Evolutionary conservation across 2,329 filamentous ascomycete genomes (phyloP).

Genomic region (Mycosphaerella sp.): DNA sequence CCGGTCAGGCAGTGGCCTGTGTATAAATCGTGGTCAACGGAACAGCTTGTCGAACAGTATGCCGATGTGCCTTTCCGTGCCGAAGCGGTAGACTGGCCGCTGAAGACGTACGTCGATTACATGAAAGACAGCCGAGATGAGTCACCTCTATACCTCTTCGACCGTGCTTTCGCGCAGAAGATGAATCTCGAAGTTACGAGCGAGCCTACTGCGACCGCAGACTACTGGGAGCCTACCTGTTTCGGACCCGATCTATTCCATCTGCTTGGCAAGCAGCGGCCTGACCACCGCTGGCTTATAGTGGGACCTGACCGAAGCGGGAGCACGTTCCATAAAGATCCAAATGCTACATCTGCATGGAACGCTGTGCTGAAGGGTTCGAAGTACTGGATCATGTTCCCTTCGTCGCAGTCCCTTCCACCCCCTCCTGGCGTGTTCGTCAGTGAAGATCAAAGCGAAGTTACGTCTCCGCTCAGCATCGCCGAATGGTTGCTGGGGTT

Average conservation of each 20-base stretch:
- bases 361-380: constrained; percentile 84
- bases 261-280: constrained; percentile 68
- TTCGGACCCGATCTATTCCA: constrained; percentile 84
- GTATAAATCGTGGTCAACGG: constrained; percentile 65
- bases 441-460: constrained; percentile 81
- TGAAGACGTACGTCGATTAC: constrained; percentile 74
- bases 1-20: constrained; percentile 79
- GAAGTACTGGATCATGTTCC: constrained; percentile 99
- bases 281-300: constrained; percentile 89
- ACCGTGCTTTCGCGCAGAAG: constrained; percentile 78
- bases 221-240: constrained; percentile 74
- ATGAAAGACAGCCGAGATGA: constrained; percentile 67
- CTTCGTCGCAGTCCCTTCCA: constrained; percentile 55
- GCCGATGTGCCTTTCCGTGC: constrained; percentile 68
- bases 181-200: constrained; percentile 59
- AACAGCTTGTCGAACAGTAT: constrained; percentile 60
- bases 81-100: constrained; percentile 88
- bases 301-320: constrained; percentile 81
- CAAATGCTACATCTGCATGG: constrained; percentile 72
- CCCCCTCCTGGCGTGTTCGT: constrained; percentile 85
- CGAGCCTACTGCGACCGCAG: constrained; percentile 40
- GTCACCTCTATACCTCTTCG: constrained; percentile 88
- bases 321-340: constrained; percentile 83
- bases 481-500: constrained; percentile 94
- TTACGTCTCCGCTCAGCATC: constrained; percentile 88